phyloP scores from a whole-genome alignment of 148 eudicot species.

The Cornus kousa region DNA sequence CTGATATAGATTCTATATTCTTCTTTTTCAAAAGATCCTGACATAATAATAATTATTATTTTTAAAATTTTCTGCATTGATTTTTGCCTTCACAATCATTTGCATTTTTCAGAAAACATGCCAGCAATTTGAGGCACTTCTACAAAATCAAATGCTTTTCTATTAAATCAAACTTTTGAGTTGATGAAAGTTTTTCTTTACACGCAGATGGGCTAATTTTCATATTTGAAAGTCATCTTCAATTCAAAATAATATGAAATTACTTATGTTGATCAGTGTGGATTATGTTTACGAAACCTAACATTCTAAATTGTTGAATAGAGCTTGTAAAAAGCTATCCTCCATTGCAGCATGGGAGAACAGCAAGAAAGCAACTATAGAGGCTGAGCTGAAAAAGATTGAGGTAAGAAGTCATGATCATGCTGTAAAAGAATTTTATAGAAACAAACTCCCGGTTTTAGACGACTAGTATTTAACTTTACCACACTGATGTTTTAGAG shows the following conservation, averaged over 20 bases:
- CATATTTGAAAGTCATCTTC: background rate
- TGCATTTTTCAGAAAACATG: background rate
- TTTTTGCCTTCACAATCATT: background rate
- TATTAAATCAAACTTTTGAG: background rate
- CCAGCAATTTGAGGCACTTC: background rate
- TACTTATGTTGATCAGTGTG: background rate
- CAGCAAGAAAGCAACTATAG: conserved; percentile 77
- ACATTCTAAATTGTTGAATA: conserved; percentile 29
- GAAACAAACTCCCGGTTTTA: background rate
- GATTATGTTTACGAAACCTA: background rate
- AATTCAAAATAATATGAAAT: background rate
- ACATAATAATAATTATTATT: background rate
- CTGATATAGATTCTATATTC: background rate
- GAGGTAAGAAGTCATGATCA: conserved; percentile 50
- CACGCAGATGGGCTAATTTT: background rate
- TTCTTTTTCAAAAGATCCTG: too few species aligned
- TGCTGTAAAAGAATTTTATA: background rate
- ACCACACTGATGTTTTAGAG: background rate
- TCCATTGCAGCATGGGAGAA: conserved; percentile 77
- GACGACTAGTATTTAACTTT: background rate
- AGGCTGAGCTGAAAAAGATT: conserved; percentile 66
- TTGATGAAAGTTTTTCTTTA: background rate
- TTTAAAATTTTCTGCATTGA: background rate
- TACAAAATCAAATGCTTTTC: background rate
- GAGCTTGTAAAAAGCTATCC: conserved; percentile 74